phyloP scores from a whole-genome alignment of 345 rosid species.

The Ceriops zippeliana region DNA sequence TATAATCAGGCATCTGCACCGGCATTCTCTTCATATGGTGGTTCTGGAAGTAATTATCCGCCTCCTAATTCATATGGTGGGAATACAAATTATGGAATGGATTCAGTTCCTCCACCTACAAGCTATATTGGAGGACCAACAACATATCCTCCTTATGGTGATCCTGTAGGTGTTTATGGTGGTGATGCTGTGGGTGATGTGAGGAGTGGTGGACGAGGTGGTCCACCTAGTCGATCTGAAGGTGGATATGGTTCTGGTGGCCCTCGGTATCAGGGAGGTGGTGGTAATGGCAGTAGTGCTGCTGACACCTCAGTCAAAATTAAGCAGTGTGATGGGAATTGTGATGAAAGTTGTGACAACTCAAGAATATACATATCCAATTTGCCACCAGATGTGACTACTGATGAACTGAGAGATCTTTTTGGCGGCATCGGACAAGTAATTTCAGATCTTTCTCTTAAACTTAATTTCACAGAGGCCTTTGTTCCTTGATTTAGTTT shows the following conservation, averaged over 20 bases:
- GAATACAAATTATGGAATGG: conserved; percentile 52
- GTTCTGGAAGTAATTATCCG: conserved; percentile 53
- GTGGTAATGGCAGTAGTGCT: conserved; percentile 42
- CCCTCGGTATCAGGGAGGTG: conserved; percentile 46
- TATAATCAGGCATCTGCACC: conserved; percentile 67
- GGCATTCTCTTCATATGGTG: conserved; percentile 60
- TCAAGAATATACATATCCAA: conserved; percentile 92
- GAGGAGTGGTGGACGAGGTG: conserved; percentile 55
- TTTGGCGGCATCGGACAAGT: conserved; percentile 99
- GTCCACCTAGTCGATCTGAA: conserved; percentile 32
- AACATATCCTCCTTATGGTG: conserved; percentile 75
- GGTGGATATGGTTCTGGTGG: conserved; percentile 52
- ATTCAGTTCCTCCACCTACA: conserved; percentile 79
- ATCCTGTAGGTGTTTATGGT: conserved; percentile 55
- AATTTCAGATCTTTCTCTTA: conserved; percentile 34
- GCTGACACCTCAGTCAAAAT: conserved; percentile 48
- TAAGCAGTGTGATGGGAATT: conserved; percentile 83
- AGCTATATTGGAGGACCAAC: conserved; percentile 78
- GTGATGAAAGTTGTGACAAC: conserved; percentile 86
- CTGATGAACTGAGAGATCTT: conserved; percentile 80
- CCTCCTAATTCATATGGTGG: conserved; percentile 52
- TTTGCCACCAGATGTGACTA: conserved; percentile 88
- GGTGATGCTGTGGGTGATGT: conserved; percentile 53
- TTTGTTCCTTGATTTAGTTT: not conserved
- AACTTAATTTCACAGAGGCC: not conserved